Evolutionary conservation across 352 stramenopile genomes (phyloP).

Genomic region (Aphanomyces astaci): DNA sequence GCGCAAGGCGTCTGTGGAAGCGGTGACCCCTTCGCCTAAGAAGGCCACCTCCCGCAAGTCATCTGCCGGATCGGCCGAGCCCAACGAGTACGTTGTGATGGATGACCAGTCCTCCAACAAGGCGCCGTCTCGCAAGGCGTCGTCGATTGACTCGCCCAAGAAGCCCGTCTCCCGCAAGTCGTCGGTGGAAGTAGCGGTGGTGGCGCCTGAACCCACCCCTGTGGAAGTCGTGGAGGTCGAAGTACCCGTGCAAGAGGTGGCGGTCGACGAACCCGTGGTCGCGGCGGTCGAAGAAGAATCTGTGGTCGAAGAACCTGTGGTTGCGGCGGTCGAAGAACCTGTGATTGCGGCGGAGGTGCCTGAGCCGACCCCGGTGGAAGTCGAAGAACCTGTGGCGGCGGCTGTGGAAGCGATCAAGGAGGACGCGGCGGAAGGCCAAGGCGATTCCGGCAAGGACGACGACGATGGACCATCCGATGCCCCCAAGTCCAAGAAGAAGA

Average conservation of each 20-base stretch:
- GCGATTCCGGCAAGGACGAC: slow-evolving; percentile 11
- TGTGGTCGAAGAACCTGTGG: neutral
- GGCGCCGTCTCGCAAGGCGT: neutral
- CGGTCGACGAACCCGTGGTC: neutral
- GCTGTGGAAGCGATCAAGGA: neutral
- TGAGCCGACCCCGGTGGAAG: neutral
- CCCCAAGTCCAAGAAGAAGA: slow-evolving; percentile 23
- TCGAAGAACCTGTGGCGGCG: neutral
- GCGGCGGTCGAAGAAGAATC: neutral
- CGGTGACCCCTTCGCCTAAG: neutral
- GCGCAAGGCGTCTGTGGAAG: neutral
- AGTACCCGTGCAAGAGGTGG: neutral
- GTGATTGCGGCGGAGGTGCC: neutral
- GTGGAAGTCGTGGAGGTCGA: neutral
- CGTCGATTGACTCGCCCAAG: neutral
- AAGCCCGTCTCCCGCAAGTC: neutral
- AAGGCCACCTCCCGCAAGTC: neutral
- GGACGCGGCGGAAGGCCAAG: neutral
- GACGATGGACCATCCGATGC: neutral
- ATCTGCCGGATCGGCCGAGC: neutral
- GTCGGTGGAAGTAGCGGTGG: neutral
- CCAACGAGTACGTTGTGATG: neutral
- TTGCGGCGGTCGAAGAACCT: neutral
- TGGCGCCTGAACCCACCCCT: neutral
- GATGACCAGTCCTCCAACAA: neutral